Evolutionary conservation across 2,329 filamentous ascomycete species (phyloP), one percentile per base, ranked within the genome.

Genomic region (Colletotrichum sp.): DNA sequence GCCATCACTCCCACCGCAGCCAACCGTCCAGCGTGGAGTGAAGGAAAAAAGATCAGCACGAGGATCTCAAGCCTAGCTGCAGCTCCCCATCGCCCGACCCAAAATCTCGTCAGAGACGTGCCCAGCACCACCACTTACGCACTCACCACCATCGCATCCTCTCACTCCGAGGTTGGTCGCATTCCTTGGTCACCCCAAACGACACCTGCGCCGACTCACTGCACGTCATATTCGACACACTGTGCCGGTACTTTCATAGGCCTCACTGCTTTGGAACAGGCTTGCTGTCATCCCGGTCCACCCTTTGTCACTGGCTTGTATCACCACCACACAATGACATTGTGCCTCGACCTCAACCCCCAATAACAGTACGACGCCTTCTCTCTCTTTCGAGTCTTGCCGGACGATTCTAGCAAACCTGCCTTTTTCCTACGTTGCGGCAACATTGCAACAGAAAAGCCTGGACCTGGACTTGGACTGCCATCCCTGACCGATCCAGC

Each of bases 221-320:
- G 21, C 56, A 56, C 64, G 73, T 73, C 70, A 75, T 73, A 28
- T 21, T 52, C 38, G 73, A 73, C 73, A 75, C 73, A 75, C 73
- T 75, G 73, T 75, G 70, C 26, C 21, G 70, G 43, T 75, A 73
- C 70, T 73, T 75, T 21, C 73, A 65, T 69, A 73, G 64, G 28
- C 64, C 36, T 64, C 21, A 28, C 32, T 73, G 58, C 58, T 69
- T 65, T 60, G 32, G 64, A 75, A 69, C 73, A 75, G 73, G 70
- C 70, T 52, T 38, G 65, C 64, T 75, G 48, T 68, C 43, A 38
- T 36, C 36, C 34, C 64, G 56, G 58, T 68, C 24, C 8, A 24
- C 68, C 30, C 58, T 48, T 69, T 73, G 73, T 73, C 70, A 65
- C 56, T 73, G 28, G 28, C 43, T 52, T 60, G 55, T 36, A 61